Evolutionary conservation across 2,329 filamentous ascomycete genomes (phyloP).

Genomic region (Fusarium papillatum): DNA sequence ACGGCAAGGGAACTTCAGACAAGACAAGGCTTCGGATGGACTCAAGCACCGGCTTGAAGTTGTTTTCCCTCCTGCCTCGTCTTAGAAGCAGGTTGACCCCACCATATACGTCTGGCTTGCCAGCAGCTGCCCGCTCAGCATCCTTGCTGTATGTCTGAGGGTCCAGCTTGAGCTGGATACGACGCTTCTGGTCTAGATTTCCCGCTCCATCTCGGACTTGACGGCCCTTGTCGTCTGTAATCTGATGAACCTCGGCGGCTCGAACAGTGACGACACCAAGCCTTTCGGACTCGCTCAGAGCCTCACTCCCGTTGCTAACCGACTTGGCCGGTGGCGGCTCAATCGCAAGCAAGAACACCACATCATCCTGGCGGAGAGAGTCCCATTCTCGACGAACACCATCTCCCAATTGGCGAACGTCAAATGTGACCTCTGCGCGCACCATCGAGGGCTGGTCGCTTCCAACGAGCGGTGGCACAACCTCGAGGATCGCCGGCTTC

Average conservation of each 20-base stretch:
- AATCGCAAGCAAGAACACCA: conserved; percentile 88
- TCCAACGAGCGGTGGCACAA: conserved; percentile 86
- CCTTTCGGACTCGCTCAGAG: conserved; percentile 66
- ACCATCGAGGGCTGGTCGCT: conserved; percentile 87
- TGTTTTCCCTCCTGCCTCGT: conserved; percentile 90
- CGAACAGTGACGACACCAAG: conserved; percentile 80
- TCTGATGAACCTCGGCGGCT: conserved; percentile 86
- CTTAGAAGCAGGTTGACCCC: conserved; percentile 89
- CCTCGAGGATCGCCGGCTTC: conserved; percentile 89
- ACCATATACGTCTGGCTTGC: conserved; percentile 85
- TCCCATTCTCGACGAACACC: conserved; percentile 91
- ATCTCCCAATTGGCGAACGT: conserved; percentile 84
- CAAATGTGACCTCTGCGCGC: conserved; percentile 86
- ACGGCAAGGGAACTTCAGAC: conserved; percentile 86
- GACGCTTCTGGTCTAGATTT: conserved; percentile 76
- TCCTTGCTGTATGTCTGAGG: conserved; percentile 83
- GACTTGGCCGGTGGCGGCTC: conserved; percentile 69
- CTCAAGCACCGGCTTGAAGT: conserved; percentile 94
- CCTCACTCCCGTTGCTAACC: conserved; percentile 64
- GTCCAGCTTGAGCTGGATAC: conserved; percentile 87
- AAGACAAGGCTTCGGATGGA: conserved; percentile 90
- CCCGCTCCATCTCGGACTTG: conserved; percentile 73
- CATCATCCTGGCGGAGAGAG: conserved; percentile 85
- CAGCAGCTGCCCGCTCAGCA: conserved; percentile 72
- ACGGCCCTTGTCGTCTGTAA: conserved; percentile 88